Base-by-base conservation (phyloP, 352 stramenopile species). In the Globisporangium cystogenes region DNA sequence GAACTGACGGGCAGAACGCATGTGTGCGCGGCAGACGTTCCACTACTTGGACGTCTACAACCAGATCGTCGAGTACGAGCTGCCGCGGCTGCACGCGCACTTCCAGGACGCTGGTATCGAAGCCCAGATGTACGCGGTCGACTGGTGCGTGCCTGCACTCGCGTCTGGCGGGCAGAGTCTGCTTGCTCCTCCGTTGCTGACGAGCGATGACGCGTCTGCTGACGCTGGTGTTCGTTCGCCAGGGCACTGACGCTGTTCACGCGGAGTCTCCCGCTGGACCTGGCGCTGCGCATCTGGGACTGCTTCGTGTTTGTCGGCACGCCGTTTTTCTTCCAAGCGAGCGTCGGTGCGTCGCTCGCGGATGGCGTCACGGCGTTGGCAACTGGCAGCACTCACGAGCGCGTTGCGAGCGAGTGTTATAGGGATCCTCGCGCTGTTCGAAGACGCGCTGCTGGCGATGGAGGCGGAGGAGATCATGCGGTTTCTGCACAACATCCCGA, bases 261-360 rank as follows among this genome's bases (percentile, higher is more conserved):
- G 24, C 63, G 82, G 15, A 85, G 79, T 51, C 65, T 94, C 21
- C 78, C 84, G 23, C 53, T 94, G 14, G 67, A 87, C 35, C 52
- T 93, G 12, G 84, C 83, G 4, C 57, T 94, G 56, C 84, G 80
- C 11, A 57, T 94, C 7, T 93, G 82, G 84, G 84, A 94, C 61
- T 86, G 82, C 63, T 94, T 90, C 52, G 78, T 94, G 12, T 60
- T 83, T 27, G 42, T 91, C 15, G 82, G 84, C 36, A 87, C 84
- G 42, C 69, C 82, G 18, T 94, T 93, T 62, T 93, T 94, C 64
- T 94, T 94, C 57, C 84, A 93, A 49, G 82, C 82, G 7, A 90
- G 80, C 62, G 84, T 94, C 63, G 84, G 83, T 92, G 62, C 51
- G 67, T 35, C 36, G 27, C 2, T 26, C 1, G 11, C 16, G 7